These are phyloP conservation scores for Colletotrichum eremochloae DNA, from an alignment of 2,329 filamentous ascomycete species.

Conservation along the genomic window DNA sequence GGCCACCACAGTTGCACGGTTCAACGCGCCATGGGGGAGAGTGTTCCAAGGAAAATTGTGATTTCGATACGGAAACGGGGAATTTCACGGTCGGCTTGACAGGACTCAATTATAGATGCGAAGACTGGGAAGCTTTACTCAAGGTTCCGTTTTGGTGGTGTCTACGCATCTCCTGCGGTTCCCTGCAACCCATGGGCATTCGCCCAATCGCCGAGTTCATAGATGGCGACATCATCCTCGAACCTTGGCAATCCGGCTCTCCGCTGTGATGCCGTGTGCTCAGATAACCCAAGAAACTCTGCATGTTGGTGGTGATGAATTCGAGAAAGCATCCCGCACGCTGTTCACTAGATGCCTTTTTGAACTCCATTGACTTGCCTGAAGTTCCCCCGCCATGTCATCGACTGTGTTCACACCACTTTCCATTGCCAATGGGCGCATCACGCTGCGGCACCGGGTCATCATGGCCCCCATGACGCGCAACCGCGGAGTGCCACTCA, in stretches of 20 bases:
- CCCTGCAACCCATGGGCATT: neutral
- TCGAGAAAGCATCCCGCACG: neutral
- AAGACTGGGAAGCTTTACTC: neutral
- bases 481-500: constrained; percentile 36
- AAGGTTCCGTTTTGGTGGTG: neutral
- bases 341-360: neutral
- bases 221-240: neutral
- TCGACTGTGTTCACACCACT: neutral
- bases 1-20: neutral
- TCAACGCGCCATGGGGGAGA: neutral
- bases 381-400: neutral
- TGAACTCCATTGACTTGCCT: neutral
- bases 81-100: neutral
- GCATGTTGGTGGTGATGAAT: neutral
- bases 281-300: neutral
- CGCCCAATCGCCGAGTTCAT: neutral
- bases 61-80: neutral
- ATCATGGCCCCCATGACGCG: constrained; percentile 43
- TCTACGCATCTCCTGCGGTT: neutral
- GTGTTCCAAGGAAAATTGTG: neutral
- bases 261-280: neutral
- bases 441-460: constrained; percentile 39
- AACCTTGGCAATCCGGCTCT: neutral
- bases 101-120: neutral
- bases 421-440: constrained; percentile 24